Evolutionary conservation across 2,329 filamentous ascomycete species (phyloP), one percentile per base, ranked within the genome.

Genomic region (Endocalyx cinctus): DNA sequence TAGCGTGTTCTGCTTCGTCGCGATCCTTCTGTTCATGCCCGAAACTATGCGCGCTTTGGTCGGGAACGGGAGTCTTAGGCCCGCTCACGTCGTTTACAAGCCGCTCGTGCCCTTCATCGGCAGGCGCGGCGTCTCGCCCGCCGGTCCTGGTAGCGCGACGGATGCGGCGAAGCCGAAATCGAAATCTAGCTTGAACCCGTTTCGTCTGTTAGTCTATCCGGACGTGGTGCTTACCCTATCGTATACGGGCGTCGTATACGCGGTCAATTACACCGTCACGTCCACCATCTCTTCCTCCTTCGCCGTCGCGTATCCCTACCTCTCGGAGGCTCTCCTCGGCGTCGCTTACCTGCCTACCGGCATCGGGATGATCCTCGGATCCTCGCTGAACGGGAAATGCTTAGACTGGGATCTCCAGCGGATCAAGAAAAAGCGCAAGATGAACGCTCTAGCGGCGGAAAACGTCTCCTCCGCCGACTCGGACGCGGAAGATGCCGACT

Each of bases 1-100:
- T 31, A 52, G 62, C 0, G 63, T 55, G 0, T 48, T 49, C 2
- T 64, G 58, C 33, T 46, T 63, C 17, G 20, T 59, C 3, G 49
- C 59, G 4, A 57, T 64, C 25, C 33, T 63, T 3, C 25, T 51
- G 31, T 50, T 52, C 16, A 39, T 53, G 1, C 57, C 57, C 2
- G 57, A 60, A 37, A 60, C 57, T 1, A 31, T 55, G 19, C 38
- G 54, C 5, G 36, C 33, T 8, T 34, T 57, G 6, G 51, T 45
- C 3, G 53, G 54, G 13, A 53, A 58, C 20, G 55, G 55, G 5
- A 48, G 45, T 50, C 5, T 47, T 45, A 25, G 35, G 29, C 1
- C 51, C 50, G 3, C 25, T 47, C 5, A 18, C 11, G 6, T 29
- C 5, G 16, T 29, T 16, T 29, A 29, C 12, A 55, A 58, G 28